These are phyloP conservation scores for Claviceps sp. DNA, from an alignment of 2,329 filamentous ascomycete species.

Conservation along the genomic window DNA sequence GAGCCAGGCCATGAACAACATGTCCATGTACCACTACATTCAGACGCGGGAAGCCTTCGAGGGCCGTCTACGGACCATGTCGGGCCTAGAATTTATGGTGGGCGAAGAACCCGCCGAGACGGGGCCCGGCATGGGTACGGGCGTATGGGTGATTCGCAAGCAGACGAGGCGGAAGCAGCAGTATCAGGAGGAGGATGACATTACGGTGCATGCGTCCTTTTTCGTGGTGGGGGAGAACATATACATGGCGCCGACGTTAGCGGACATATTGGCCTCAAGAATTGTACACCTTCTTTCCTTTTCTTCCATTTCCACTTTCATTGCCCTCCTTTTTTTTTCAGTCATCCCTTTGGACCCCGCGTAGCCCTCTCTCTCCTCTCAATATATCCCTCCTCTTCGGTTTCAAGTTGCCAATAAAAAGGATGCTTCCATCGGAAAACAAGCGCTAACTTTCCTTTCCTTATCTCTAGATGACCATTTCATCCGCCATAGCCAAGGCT, in stretches of 20 bases:
- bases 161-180: constrained; percentile 47
- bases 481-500: constrained; percentile 38
- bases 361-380: neutral
- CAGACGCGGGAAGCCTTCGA: constrained; percentile 51
- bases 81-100: constrained; percentile 53
- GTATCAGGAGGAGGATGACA: constrained; percentile 41
- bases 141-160: constrained; percentile 58
- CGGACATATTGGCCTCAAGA: constrained; percentile 44
- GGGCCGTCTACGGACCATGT: constrained; percentile 47
- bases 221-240: constrained; percentile 54
- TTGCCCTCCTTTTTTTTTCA: neutral
- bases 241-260: constrained; percentile 50
- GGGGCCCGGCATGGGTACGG: constrained; percentile 49
- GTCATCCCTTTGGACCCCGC: no score
- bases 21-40: constrained; percentile 41
- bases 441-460: neutral
- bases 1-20: constrained; percentile 48
- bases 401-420: neutral
- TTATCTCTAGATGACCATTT: constrained; percentile 32
- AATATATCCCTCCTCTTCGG: no score
- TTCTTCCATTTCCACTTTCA: no score
- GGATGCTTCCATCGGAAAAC: neutral
- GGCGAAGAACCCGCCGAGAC: constrained; percentile 52
- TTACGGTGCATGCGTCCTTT: constrained; percentile 46
- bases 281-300: constrained; percentile 30